Evolutionary conservation across 192 early-diverging fungal species (phyloP).

Genomic region (Coemansia sp.): DNA sequence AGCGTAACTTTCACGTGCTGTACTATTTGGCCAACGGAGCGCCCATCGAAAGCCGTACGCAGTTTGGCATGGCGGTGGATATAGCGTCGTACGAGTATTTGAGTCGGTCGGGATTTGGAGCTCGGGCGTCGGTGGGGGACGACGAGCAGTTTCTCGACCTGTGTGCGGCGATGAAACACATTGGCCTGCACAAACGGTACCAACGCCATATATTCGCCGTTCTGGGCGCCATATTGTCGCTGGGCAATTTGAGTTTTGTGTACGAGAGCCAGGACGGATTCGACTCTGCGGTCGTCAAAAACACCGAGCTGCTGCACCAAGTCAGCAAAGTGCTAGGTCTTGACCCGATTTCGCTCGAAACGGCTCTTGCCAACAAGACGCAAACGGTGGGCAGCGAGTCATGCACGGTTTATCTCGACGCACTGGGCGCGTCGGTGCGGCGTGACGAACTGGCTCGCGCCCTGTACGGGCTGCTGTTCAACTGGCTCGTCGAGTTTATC

Average conservation of each 20-base stretch:
- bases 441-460: slow-evolving; percentile 79
- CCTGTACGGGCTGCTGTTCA: slow-evolving; percentile 88
- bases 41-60: slow-evolving; percentile 68
- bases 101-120: slow-evolving; percentile 53
- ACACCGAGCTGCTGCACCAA: slow-evolving; percentile 73
- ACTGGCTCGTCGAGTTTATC: slow-evolving; percentile 90
- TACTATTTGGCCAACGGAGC: slow-evolving; percentile 84
- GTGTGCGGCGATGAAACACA: slow-evolving; percentile 59
- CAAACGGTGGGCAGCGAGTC: slow-evolving; percentile 81
- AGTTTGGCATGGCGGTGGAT: slow-evolving; percentile 58
- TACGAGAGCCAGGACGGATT: slow-evolving; percentile 66
- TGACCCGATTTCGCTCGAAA: slow-evolving; percentile 71
- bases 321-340: slow-evolving; percentile 87
- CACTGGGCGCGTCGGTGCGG: slow-evolving; percentile 70
- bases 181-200: slow-evolving; percentile 69
- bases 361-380: slow-evolving; percentile 79
- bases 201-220: slow-evolving; percentile 82
- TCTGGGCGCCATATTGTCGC: slow-evolving; percentile 82
- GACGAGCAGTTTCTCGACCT: slow-evolving; percentile 63
- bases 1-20: slow-evolving; percentile 76
- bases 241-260: slow-evolving; percentile 85
- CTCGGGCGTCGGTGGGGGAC: slow-evolving; percentile 72
- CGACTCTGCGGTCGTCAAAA: slow-evolving; percentile 80
- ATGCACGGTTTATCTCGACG: slow-evolving; percentile 85
- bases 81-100: slow-evolving; percentile 55